Conservation (phyloP, 202 grass and related monocot genomes). For the Cymbopogon flexuosus region DNA sequence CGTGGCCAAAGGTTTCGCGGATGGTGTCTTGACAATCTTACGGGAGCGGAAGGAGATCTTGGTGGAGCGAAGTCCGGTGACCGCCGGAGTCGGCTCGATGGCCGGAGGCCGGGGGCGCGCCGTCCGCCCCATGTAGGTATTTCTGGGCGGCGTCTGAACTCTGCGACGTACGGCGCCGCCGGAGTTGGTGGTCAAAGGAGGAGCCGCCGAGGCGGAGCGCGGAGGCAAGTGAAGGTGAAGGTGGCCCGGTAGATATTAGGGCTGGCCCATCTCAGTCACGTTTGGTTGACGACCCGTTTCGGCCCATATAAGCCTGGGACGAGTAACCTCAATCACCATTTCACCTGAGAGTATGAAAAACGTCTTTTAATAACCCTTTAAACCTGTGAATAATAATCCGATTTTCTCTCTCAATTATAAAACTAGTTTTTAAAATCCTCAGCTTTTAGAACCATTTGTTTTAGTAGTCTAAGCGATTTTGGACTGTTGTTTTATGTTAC, state of each 20-base stretch:
- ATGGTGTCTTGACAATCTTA: conserved; percentile 39
- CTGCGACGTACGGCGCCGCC: not conserved
- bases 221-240: no score
- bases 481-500: no score
- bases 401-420: no score
- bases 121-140: conserved; percentile 6
- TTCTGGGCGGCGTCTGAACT: not conserved
- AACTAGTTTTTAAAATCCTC: no score
- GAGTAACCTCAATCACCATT: no score
- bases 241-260: not conserved
- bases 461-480: no score
- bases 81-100: not conserved
- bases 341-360: no score
- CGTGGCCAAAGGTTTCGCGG: not conserved
- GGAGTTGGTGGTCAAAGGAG: not conserved
- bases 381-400: no score
- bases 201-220: not conserved
- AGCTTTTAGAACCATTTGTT: no score
- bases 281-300: not conserved
- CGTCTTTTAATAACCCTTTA: no score
- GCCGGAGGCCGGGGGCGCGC: not conserved
- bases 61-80: not conserved
- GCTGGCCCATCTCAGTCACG: not conserved
- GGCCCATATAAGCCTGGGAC: no score
- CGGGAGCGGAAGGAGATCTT: conserved; percentile 59